phyloP scores from a whole-genome alignment of 2,329 filamentous ascomycete genomes.

The Rasamsonia emersonii region DNA sequence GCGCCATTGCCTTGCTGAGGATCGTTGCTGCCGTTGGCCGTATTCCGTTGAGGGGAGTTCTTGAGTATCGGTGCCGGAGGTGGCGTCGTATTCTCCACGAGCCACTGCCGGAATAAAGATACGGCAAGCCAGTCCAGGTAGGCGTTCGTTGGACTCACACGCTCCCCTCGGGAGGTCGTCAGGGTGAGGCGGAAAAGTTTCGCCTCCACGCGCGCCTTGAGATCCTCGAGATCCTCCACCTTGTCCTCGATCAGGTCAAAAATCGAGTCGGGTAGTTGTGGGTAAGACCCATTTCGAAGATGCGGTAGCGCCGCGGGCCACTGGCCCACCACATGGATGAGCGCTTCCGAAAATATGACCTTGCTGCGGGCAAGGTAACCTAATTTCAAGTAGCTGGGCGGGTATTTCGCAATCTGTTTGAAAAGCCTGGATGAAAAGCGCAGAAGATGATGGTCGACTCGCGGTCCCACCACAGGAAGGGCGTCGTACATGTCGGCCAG shows the following conservation, averaged over 20 bases:
- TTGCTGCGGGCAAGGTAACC: constrained; percentile 78
- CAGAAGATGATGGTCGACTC: constrained; percentile 87
- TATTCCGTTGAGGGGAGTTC: constrained; percentile 15
- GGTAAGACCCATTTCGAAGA: constrained; percentile 49
- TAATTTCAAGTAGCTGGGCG: constrained; percentile 81
- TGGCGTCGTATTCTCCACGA: constrained; percentile 80
- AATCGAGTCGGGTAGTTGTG: constrained; percentile 61
- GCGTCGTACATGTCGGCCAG: constrained; percentile 95
- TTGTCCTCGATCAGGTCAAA: constrained; percentile 91
- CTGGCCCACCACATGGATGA: constrained; percentile 89
- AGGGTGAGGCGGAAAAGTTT: constrained; percentile 74
- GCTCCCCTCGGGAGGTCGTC: constrained; percentile 69
- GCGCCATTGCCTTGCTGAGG: neutral
- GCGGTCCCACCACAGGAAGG: constrained; percentile 73
- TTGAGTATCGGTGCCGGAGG: constrained; percentile 47
- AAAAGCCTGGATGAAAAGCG: constrained; percentile 86
- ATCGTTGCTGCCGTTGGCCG: constrained; percentile 7
- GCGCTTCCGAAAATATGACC: constrained; percentile 75
- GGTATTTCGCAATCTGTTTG: constrained; percentile 96
- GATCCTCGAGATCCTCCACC: constrained; percentile 80
- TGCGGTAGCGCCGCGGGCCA: constrained; percentile 78
- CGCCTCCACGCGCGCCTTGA: constrained; percentile 68
- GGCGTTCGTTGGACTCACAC: constrained; percentile 67
- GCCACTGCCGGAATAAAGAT: constrained; percentile 82
- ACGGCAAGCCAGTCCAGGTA: constrained; percentile 88